phyloP scores from a whole-genome alignment of 768 basidiomycete genomes.

The Paxillus rubicundulus region DNA sequence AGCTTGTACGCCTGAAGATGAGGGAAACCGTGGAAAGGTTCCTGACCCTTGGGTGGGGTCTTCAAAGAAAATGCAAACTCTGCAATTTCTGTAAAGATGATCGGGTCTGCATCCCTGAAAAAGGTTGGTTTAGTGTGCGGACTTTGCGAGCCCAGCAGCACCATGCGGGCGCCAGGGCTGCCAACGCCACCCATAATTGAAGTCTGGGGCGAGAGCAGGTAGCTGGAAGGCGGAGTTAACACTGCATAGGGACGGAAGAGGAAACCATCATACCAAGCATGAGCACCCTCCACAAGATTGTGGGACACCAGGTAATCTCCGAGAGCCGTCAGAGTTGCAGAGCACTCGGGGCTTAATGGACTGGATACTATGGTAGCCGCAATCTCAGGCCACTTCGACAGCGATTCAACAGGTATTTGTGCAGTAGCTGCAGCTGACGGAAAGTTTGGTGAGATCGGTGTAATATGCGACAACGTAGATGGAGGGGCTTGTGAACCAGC shows the following conservation, averaged over 20 bases:
- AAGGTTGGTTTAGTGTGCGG: slow-evolving; percentile 51
- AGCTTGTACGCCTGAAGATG: slow-evolving; percentile 89
- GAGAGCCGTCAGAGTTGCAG: slow-evolving; percentile 74
- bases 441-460: slow-evolving; percentile 68
- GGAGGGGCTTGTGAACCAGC: slow-evolving; percentile 39
- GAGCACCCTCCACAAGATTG: slow-evolving; percentile 80
- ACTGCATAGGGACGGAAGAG: background rate
- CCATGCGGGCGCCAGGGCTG: slow-evolving; percentile 61
- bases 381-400: slow-evolving; percentile 83
- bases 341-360: slow-evolving; percentile 63
- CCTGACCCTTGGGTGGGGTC: slow-evolving; percentile 78
- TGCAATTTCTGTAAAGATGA: slow-evolving; percentile 84
- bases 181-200: slow-evolving; percentile 71
- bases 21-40: slow-evolving; percentile 75
- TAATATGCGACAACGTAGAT: slow-evolving; percentile 35
- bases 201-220: slow-evolving; percentile 83
- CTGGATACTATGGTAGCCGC: slow-evolving; percentile 80
- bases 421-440: slow-evolving; percentile 39
- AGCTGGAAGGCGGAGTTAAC: slow-evolving; percentile 44
- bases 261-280: slow-evolving; percentile 70
- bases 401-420: slow-evolving; percentile 57
- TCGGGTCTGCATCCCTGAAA: slow-evolving; percentile 65
- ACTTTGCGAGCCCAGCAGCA: slow-evolving; percentile 68
- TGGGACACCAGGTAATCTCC: slow-evolving; percentile 78
- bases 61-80: slow-evolving; percentile 87